Evolutionary conservation across 2,329 filamentous ascomycete genomes (phyloP).

Genomic region (Scorias spongiosa): DNA sequence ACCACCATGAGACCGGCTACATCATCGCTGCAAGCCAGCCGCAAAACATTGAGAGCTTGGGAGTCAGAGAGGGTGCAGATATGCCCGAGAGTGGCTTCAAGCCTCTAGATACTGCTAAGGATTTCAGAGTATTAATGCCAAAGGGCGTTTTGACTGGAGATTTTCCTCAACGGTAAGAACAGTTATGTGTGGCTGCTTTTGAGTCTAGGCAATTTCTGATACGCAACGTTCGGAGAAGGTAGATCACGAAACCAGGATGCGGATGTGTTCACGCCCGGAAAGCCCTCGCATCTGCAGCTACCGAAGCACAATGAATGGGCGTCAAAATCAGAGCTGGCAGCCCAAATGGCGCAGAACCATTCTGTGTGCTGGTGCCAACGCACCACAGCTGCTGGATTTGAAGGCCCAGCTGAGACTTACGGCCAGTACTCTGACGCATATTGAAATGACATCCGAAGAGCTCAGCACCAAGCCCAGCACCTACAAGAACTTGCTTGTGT

Average conservation of each 20-base stretch:
- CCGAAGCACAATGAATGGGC: no score
- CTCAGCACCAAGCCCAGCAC: constrained; percentile 23
- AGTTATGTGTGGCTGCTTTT: constrained; percentile 28
- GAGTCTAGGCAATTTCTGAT: no score
- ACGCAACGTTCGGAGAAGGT: no score
- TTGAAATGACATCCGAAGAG: constrained; percentile 33
- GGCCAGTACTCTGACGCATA: constrained; percentile 39
- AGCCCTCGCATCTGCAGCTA: no score
- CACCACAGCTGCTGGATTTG: constrained; percentile 29
- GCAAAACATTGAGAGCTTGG: constrained; percentile 18
- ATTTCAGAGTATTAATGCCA: constrained; percentile 38
- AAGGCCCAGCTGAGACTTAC: constrained; percentile 38
- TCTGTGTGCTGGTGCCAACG: no score
- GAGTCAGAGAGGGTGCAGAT: constrained; percentile 7
- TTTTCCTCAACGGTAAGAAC: constrained; percentile 37
- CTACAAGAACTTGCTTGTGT: constrained; percentile 35
- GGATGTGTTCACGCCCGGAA: no score
- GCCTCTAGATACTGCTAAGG: constrained; percentile 26
- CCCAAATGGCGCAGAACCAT: no score
- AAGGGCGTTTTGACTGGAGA: constrained; percentile 34
- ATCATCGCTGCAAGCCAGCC: constrained; percentile 31
- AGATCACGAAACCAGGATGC: no score
- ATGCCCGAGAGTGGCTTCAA: constrained; percentile 11
- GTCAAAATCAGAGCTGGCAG: no score
- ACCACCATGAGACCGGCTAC: constrained; percentile 33